phyloP scores from a whole-genome alignment of 208 protist genomes.

The Acanthamoeba triangularis region DNA sequence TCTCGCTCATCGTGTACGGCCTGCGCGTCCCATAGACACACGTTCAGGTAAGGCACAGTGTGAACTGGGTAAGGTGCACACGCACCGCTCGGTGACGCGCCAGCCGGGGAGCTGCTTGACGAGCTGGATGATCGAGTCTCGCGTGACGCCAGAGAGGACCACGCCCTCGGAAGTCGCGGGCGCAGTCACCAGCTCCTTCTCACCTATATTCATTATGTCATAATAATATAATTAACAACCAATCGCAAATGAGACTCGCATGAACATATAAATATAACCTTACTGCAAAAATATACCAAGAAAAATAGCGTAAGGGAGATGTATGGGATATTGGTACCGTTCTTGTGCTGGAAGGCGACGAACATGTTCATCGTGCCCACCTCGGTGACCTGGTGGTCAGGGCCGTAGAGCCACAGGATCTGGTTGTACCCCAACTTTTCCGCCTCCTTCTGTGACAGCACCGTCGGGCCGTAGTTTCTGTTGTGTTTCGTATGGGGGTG shows the following conservation, averaged over 20 bases:
- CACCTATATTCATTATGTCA: slow-evolving; percentile 69
- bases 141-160: slow-evolving; percentile 97
- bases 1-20: slow-evolving; percentile 93
- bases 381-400: slow-evolving; percentile 93
- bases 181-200: slow-evolving; percentile 96
- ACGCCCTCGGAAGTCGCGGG: slow-evolving; percentile 94
- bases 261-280: too few relatives aligned
- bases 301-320: too few relatives aligned
- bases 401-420: slow-evolving; percentile 97
- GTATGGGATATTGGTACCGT: too few relatives aligned
- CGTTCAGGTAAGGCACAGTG: background rate
- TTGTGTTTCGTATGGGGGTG: background rate
- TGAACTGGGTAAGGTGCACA: background rate
- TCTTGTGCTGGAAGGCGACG: slow-evolving; percentile 95
- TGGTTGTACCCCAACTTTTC: slow-evolving; percentile 96
- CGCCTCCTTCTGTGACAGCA: slow-evolving; percentile 92
- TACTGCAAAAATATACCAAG: too few relatives aligned
- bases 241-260: too few relatives aligned
- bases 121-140: slow-evolving; percentile 96
- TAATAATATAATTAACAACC: too few relatives aligned
- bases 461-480: slow-evolving; percentile 91
- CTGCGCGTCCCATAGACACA: slow-evolving; percentile 17
- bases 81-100: slow-evolving; percentile 89
- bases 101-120: slow-evolving; percentile 93
- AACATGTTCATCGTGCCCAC: slow-evolving; percentile 99